Conservation (phyloP, 371 early-diverging fungal species). For the Smittium mucronatum region DNA sequence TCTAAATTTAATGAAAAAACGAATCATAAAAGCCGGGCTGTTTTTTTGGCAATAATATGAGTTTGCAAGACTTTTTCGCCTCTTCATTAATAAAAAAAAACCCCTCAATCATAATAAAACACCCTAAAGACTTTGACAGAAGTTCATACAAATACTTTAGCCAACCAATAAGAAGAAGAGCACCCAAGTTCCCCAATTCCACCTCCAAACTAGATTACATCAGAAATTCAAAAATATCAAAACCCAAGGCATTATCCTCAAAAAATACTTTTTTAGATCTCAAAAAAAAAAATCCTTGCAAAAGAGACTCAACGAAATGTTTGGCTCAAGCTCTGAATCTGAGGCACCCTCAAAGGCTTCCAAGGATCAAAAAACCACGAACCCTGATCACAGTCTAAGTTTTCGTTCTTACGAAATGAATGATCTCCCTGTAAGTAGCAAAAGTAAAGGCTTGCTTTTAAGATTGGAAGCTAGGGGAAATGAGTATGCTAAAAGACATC, state of each 20-base stretch:
- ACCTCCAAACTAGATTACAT: not conserved
- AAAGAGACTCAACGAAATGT: not conserved
- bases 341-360: not conserved
- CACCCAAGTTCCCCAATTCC: constrained; percentile 32
- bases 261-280: not conserved
- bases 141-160: not conserved
- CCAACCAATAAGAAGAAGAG: constrained; percentile 30
- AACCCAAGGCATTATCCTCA: not conserved
- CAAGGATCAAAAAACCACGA: not conserved
- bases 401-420: not conserved
- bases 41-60: too few relatives aligned
- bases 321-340: not conserved
- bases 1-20: too few relatives aligned
- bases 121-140: not conserved
- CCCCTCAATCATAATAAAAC: not conserved
- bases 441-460: not conserved
- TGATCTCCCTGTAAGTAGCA: not conserved
- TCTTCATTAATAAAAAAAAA: not conserved
- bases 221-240: not conserved
- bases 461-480: not conserved
- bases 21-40: too few relatives aligned
- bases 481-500: not conserved
- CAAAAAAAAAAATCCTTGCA: not conserved
- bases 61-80: not conserved
- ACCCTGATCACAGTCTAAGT: not conserved